A percentile compares a stretch with the other conserved stretches of the same genome.
Conservation (phyloP, 2,329 filamentous ascomycete genomes). For the Exophiala oligosperma region DNA sequence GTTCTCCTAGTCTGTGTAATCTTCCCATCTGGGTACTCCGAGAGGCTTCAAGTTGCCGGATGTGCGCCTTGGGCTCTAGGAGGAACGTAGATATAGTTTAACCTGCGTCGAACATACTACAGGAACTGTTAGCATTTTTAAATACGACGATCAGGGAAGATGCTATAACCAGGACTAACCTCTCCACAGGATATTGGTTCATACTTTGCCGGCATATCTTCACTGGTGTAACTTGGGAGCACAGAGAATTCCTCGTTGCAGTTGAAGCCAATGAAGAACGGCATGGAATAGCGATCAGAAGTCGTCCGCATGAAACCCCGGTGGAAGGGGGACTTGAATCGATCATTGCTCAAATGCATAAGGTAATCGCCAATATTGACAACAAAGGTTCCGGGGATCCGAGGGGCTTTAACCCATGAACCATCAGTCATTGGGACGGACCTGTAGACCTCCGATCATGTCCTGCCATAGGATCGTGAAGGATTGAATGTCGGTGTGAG, state of each 20-base stretch:
- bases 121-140: no score
- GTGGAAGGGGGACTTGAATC: constrained; percentile 52
- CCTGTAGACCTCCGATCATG: constrained; percentile 51
- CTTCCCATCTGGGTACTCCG: no score
- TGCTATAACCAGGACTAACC: no score
- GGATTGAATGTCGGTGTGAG: constrained; percentile 54
- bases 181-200: no score
- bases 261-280: constrained; percentile 14
- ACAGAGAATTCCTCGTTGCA: constrained; percentile 32
- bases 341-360: constrained; percentile 53
- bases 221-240: no score
- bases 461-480: constrained; percentile 59
- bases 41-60: no score
- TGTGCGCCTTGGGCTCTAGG: no score
- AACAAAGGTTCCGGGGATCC: constrained; percentile 44
- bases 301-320: constrained; percentile 46
- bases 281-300: constrained; percentile 4
- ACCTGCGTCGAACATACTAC: no score
- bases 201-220: no score
- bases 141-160: no score
- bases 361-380: constrained; percentile 54
- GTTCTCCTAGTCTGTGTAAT: no score
- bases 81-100: no score
- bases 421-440: constrained; percentile 46
- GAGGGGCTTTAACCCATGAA: constrained; percentile 43